Evolutionary conservation across 2,329 filamentous ascomycete species (phyloP), one percentile per base, ranked within the genome.

Genomic region (Colletotrichum sp.): DNA sequence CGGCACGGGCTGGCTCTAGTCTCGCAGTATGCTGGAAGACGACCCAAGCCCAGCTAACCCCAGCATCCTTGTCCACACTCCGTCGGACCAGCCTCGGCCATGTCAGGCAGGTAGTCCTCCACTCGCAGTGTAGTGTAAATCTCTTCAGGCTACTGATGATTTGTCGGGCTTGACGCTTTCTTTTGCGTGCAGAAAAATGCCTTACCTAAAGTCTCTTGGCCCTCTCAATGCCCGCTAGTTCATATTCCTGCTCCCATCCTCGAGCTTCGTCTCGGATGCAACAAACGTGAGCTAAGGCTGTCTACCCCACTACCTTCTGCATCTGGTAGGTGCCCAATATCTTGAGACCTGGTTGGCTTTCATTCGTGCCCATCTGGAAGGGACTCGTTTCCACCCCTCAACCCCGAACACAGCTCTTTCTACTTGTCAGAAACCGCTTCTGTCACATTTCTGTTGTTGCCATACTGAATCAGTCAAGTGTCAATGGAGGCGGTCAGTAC

Each of bases 401-500:
- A 16, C 24, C 38, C 33, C 34, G 38, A 66, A 21, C 55, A 73
- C n/a, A 12, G 47, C 16, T 33, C 55, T n/a, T 43, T 24, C 18
- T 61, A n/a, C 29, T 24, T 33, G 18, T 29, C 29, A 8, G 15
- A 54, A 51, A 59, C 36, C 27, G 24, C 13, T 15, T 33, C 21
- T 43, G 62, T 13, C 34, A 31, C 12, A 47, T 65, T 34, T 34
- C 36, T 57, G 21, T 38, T 24, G 47, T 57, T 62, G 55, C 33
- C 24, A n/a, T 47, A 9, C 27, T 33, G 9, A 51, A 16, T 24
- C 55, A 66, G 57, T 24, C 31, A 59, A 54, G 18, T 47, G 68
- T 58, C 72, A 74, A 74, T 72, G 72, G 72, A 74, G 59, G 57
- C 69, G 72, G 72, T 74, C 34, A 74, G 72, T 72, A 57, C 34